Evolutionary conservation across 2,329 filamentous ascomycete genomes (phyloP).

Genomic region (Fusarium burgessii): DNA sequence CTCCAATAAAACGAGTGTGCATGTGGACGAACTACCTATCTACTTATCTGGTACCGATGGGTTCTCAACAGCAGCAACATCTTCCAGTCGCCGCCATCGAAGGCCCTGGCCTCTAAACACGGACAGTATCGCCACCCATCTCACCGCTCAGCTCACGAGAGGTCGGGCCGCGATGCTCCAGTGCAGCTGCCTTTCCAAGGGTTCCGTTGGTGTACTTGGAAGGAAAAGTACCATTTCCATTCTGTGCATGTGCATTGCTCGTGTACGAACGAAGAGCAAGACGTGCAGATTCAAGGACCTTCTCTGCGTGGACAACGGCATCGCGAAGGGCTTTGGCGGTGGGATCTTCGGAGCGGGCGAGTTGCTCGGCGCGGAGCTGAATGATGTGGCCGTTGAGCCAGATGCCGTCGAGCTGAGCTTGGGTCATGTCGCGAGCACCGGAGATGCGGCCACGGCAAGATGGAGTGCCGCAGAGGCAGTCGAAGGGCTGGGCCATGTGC

Average conservation of each 20-base stretch:
- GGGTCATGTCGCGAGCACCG: slow-evolving; percentile 71
- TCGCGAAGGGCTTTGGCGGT: slow-evolving; percentile 58
- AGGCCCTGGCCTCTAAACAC: slow-evolving; percentile 36
- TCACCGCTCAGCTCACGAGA: slow-evolving; percentile 69
- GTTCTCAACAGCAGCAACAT: slow-evolving; percentile 28
- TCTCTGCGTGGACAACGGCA: slow-evolving; percentile 60
- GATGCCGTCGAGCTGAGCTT: slow-evolving; percentile 65
- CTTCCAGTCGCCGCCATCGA: slow-evolving; percentile 12
- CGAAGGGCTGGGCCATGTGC: slow-evolving; percentile 78
- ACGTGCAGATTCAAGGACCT: slow-evolving; percentile 60
- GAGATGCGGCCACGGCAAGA: slow-evolving; percentile 71
- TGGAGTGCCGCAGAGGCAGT: slow-evolving; percentile 70
- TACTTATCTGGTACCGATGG: slow-evolving; percentile 13
- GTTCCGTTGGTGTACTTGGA: slow-evolving; percentile 42
- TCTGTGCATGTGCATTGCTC: slow-evolving; percentile 18
- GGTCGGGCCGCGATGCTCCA: slow-evolving; percentile 59
- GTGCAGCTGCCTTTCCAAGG: slow-evolving; percentile 40
- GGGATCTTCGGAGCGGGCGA: slow-evolving; percentile 49
- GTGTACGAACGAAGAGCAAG: slow-evolving; percentile 57
- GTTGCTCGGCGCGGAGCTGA: slow-evolving; percentile 62
- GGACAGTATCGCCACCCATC: slow-evolving; percentile 70
- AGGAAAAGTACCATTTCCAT: slow-evolving; percentile 28
- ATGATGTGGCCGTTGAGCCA: slow-evolving; percentile 74
- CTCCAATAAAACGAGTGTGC: slow-evolving; percentile 18
- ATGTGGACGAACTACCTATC: slow-evolving; percentile 9